A percentile compares a stretch with the other conserved stretches of the same genome.
phyloP scores from a whole-genome alignment of 805 yeast species.

The Spathaspora sp. region DNA sequence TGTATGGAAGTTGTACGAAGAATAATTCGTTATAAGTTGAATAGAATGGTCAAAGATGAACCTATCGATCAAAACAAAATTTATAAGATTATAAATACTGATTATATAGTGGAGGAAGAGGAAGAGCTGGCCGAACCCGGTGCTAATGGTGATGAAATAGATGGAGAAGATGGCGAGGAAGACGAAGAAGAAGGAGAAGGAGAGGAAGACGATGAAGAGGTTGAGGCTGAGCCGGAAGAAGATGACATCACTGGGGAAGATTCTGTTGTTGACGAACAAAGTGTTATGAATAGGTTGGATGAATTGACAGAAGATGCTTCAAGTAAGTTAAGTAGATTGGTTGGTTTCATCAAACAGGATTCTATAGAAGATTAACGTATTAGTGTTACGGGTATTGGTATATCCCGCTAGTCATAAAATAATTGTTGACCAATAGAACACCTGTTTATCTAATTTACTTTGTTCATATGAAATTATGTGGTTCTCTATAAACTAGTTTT shows the following conservation, averaged over 20 bases:
- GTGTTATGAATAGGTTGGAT: conserved; percentile 33
- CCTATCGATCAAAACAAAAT: conserved; percentile 40
- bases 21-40: conserved; percentile 69
- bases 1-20: conserved; percentile 63
- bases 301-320: conserved; percentile 34
- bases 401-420: no score
- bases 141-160: background rate
- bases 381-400: no score
- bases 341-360: conserved; percentile 39
- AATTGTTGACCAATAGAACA: no score
- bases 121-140: background rate
- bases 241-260: conserved; percentile 7
- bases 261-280: conserved; percentile 15
- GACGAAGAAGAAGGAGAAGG: conserved; percentile 17
- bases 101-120: conserved; percentile 23
- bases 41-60: conserved; percentile 52
- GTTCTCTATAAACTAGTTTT: no score
- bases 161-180: conserved; percentile 12
- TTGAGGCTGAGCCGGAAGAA: conserved; percentile 21
- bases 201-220: conserved; percentile 19
- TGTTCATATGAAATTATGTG: no score
- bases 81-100: conserved; percentile 40
- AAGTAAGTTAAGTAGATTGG: conserved; percentile 22
- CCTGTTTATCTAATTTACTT: no score
- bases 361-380: conserved; percentile 3